Conservation (phyloP, 106 monocot genomes). For the Vanilla planifolia region DNA sequence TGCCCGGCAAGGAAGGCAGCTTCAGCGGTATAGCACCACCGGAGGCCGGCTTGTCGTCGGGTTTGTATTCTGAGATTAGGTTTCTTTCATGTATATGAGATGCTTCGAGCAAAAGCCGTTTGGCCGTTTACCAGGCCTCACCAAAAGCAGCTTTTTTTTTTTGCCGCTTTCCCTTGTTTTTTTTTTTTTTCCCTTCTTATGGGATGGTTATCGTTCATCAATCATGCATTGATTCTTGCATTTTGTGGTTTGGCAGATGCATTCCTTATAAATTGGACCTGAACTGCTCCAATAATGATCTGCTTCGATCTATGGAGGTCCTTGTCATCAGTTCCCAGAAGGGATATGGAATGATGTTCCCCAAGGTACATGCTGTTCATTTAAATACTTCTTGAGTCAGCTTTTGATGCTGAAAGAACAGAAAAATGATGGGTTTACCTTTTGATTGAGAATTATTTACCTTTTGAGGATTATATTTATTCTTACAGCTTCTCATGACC, state of each 20-base stretch:
- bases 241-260: constrained; percentile 32
- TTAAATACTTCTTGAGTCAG: no score
- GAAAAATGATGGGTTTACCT: no score
- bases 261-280: constrained; percentile 59
- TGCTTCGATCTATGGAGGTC: constrained; percentile 39
- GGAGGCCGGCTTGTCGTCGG: constrained; percentile 48
- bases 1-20: constrained; percentile 44
- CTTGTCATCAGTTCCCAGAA: constrained; percentile 76
- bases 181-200: not conserved
- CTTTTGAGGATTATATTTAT: no score
- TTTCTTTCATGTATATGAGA: no score
- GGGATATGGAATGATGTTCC: constrained; percentile 60
- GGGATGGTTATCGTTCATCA: no score
- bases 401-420: no score
- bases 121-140: not conserved
- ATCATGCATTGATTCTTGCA: not conserved
- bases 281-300: constrained; percentile 3
- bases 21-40: constrained; percentile 30
- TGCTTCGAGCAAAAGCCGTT: no score
- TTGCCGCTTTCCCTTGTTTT: not conserved
- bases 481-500: no score
- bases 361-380: constrained; percentile 44
- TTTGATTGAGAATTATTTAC: no score
- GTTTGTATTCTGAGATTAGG: no score
- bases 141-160: not conserved